Evolutionary conservation across 176 grass and related monocot genomes (phyloP), one percentile per base, ranked within the genome.

Genomic region (Oryza australiensis): DNA sequence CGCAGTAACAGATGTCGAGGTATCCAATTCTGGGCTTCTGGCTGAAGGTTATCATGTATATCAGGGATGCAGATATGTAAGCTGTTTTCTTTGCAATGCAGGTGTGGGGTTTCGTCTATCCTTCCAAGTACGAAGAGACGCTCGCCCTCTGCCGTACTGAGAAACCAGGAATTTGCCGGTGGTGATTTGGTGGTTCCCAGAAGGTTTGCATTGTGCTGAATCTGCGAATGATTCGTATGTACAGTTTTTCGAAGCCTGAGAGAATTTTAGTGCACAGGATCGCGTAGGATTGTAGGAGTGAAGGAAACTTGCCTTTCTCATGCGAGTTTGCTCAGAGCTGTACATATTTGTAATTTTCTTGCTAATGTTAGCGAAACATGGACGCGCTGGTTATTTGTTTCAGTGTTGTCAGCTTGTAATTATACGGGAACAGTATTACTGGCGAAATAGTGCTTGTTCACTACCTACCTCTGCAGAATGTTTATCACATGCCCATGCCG

Each of bases 71-170:
- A 66, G 26, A 13, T 14, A 32, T 70, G 20, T 70, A 34, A 84
- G 24, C 22, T 7, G 16, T 73, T 76, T 79, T 67, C 26, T 70
- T 84, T 85, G 28, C 33, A 78, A 66, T 90, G 87, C 93, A 99
- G 96, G 78, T 99, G 9, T 99, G 96, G 96, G 96, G 96, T 27
- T 95, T 99, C 83, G 96, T 91, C 66, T 95, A 99, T 85, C 90
- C 85, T 60, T 95, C 93, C 22, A 89, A 93, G 59, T 99, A 93
- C 29, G 87, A 94, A 55, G 96, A 99, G 89, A 91, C 88, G 79
- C 71, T 99, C 24, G 68, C 84, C 28, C 74, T 92, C 62, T 99
- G 93, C 69, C 84, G 90, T 35, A 91, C 84, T 2, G 96, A 95
- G 73, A 99, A 86, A n/a, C 89, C 87, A 6, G 93, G 96, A 45